phyloP scores from a whole-genome alignment of 2,329 filamentous ascomycete species.

The Claviceps lovelessii region DNA sequence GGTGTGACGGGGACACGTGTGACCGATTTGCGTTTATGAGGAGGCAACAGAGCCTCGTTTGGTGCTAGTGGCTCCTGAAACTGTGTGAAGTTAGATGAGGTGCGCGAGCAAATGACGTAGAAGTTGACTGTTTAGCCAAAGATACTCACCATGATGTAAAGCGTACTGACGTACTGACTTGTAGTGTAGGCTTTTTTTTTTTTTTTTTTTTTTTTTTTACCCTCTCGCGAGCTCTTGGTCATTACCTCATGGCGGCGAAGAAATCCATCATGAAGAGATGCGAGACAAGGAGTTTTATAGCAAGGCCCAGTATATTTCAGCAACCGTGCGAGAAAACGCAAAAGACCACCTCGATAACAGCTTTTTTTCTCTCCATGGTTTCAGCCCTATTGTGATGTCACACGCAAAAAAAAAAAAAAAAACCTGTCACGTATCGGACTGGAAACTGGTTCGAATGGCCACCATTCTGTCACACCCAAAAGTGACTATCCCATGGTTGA shows the following conservation, averaged over 20 bases:
- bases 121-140: not conserved
- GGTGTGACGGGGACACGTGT: slow-evolving; percentile 4
- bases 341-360: no score
- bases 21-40: slow-evolving; percentile 2
- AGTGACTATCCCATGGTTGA: slow-evolving; percentile 1
- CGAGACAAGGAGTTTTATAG: not conserved
- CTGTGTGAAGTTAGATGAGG: not conserved
- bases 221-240: not conserved
- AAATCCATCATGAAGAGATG: not conserved
- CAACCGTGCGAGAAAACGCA: not conserved
- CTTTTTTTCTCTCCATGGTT: not conserved
- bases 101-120: not conserved
- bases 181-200: not conserved
- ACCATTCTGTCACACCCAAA: not conserved
- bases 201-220: not conserved
- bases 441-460: not conserved
- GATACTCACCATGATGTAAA: not conserved
- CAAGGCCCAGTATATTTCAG: not conserved
- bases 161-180: not conserved
- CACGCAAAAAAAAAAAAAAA: not conserved
- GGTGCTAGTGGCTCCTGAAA: not conserved
- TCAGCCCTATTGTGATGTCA: not conserved
- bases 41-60: slow-evolving; percentile 3
- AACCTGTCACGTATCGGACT: not conserved
- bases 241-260: not conserved